These are phyloP conservation scores for Paralagenidium karlingii DNA, from an alignment of 352 stramenopile genomes.

Conservation along the genomic window DNA sequence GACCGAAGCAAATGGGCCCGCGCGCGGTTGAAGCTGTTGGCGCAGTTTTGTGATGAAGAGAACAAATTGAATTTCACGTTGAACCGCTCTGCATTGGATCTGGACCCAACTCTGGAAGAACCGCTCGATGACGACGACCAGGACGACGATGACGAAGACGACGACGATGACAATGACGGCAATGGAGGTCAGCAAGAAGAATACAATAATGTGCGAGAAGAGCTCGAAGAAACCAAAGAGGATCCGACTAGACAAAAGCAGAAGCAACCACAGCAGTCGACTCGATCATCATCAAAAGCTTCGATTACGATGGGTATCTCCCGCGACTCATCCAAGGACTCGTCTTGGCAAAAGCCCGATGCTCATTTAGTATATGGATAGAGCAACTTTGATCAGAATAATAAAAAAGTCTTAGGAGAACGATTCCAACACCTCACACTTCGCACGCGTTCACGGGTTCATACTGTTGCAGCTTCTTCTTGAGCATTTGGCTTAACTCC, in stretches of 20 bases:
- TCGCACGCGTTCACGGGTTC: slow-evolving; percentile 25
- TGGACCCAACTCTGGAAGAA: slow-evolving; percentile 4
- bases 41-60: slow-evolving; percentile 73
- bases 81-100: slow-evolving; percentile 9
- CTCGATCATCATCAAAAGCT: slow-evolving; percentile 1
- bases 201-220: slow-evolving; percentile 1
- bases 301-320: neutral
- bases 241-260: neutral
- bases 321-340: slow-evolving; percentile 22
- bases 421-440: slow-evolving; percentile 47
- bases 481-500: too few species aligned
- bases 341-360: too few species aligned
- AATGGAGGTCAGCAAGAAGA: neutral
- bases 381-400: too few species aligned
- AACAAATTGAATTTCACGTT: slow-evolving; percentile 40
- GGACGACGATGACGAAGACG: slow-evolving; percentile 2
- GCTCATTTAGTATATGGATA: too few species aligned
- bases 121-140: slow-evolving; percentile 1
- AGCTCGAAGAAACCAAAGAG: slow-evolving; percentile 5
- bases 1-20: slow-evolving; percentile 58
- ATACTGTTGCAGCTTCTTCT: slow-evolving; percentile 57
- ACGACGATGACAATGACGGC: slow-evolving; percentile 1
- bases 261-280: neutral
- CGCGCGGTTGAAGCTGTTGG: slow-evolving; percentile 49
- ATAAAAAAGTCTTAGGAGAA: too few species aligned